Percentiles rank a stretch among this genome's conserved stretches.
Evolutionary conservation across 768 basidiomycete species (phyloP).

Genomic region (Kondoa subrosea): DNA sequence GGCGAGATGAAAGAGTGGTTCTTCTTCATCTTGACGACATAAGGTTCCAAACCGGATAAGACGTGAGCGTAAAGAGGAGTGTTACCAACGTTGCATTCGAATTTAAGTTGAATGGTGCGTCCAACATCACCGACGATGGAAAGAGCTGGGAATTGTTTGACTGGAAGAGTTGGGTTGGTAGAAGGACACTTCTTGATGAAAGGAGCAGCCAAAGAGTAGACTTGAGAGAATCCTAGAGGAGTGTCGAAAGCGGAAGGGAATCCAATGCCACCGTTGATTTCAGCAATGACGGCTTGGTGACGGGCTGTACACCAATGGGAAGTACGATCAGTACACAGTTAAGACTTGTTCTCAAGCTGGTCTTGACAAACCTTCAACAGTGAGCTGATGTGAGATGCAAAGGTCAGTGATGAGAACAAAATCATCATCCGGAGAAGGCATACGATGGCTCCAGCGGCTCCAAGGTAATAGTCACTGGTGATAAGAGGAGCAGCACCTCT

Average conservation of each 20-base stretch:
- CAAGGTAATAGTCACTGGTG: no score
- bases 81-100: neutral
- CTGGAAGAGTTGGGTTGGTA: slow-evolving; percentile 40
- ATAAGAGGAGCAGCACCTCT: no score
- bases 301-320: no score
- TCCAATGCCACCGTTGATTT: slow-evolving; percentile 42
- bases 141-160: slow-evolving; percentile 42
- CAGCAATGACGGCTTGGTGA: slow-evolving; percentile 30
- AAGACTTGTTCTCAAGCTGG: no score
- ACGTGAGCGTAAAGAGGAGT: neutral
- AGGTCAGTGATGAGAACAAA: no score
- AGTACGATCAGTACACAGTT: no score
- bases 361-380: no score
- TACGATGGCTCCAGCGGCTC: slow-evolving; percentile 45
- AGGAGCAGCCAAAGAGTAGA: slow-evolving; percentile 37
- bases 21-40: neutral
- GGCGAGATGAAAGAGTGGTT: neutral
- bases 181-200: slow-evolving; percentile 42
- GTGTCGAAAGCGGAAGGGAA: slow-evolving; percentile 50
- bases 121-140: slow-evolving; percentile 26
- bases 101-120: neutral
- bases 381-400: no score
- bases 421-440: no score
- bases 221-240: slow-evolving; percentile 31
- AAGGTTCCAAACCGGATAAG: neutral